phyloP scores from a whole-genome alignment of 352 stramenopile genomes.

The Phytopythium helicoides region DNA sequence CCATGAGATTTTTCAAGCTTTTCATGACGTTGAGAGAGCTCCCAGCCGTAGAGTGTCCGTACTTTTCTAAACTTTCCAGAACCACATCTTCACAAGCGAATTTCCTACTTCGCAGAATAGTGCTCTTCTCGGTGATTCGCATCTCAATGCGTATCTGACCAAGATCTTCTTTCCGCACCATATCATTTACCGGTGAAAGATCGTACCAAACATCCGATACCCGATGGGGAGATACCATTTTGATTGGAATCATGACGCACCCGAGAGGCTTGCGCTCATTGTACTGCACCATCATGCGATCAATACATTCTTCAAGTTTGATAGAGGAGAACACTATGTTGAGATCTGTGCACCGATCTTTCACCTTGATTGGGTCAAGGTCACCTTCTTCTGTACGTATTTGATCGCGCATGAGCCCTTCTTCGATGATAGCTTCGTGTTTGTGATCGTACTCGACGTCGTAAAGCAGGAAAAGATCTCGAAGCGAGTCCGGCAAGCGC shows the following conservation, averaged over 20 bases:
- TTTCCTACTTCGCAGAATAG: conserved; percentile 38
- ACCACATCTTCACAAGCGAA: conserved; percentile 27
- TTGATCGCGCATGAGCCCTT: conserved; percentile 56
- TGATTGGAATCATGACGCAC: conserved; percentile 61
- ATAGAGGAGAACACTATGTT: conserved; percentile 63
- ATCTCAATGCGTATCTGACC: conserved; percentile 61
- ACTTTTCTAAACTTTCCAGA: conserved; percentile 13
- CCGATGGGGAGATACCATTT: conserved; percentile 57
- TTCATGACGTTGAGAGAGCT: conserved; percentile 5
- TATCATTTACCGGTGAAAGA: conserved; percentile 59
- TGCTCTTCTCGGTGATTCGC: conserved; percentile 24
- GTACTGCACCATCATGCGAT: conserved; percentile 41
- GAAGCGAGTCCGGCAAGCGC: conserved; percentile 32
- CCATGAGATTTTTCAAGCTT: conserved; percentile 10
- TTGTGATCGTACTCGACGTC: conserved; percentile 64
- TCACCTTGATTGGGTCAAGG: conserved; percentile 51
- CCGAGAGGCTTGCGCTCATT: conserved; percentile 52
- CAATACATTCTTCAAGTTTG: conserved; percentile 68
- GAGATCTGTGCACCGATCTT: conserved; percentile 53
- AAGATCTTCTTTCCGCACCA: conserved; percentile 60
- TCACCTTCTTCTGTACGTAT: conserved; percentile 55
- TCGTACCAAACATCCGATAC: conserved; percentile 62
- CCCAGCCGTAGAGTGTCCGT: not conserved
- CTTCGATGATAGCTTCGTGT: conserved; percentile 60
- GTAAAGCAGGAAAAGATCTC: conserved; percentile 69